These are phyloP conservation scores for Amylostereum areolatum DNA, from an alignment of 1,284 basidiomycete species.

Conservation along the genomic window DNA sequence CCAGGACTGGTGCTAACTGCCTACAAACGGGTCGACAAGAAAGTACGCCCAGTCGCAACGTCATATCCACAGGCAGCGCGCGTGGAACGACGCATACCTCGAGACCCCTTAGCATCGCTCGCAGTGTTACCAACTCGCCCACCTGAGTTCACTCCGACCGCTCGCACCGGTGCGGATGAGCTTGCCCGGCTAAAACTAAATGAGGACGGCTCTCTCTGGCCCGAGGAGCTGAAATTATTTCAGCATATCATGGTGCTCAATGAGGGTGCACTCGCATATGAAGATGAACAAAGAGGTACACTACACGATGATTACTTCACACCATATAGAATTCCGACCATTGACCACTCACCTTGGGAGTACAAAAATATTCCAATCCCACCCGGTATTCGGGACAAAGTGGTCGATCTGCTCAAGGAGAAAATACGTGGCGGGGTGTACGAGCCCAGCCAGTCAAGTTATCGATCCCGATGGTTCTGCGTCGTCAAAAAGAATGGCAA, in stretches of 20 bases:
- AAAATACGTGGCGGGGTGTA: slow-evolving; percentile 29
- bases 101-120: slow-evolving; percentile 1
- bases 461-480: slow-evolving; percentile 32
- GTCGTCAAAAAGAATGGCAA: slow-evolving; percentile 32
- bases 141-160: background rate
- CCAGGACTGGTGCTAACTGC: background rate
- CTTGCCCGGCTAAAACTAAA: background rate
- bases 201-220: slow-evolving; percentile 3
- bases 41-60: background rate
- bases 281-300: slow-evolving; percentile 24
- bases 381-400: slow-evolving; percentile 26
- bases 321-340: slow-evolving; percentile 25
- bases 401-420: slow-evolving; percentile 23
- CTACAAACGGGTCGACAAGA: slow-evolving; percentile 3
- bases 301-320: slow-evolving; percentile 30
- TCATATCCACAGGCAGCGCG: background rate
- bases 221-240: slow-evolving; percentile 15
- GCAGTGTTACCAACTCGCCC: background rate
- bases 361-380: slow-evolving; percentile 33
- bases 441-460: slow-evolving; percentile 30
- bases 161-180: background rate
- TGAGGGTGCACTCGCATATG: slow-evolving; percentile 25
- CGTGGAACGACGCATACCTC: background rate
- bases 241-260: slow-evolving; percentile 17
- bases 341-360: slow-evolving; percentile 30